Conservation (phyloP, 2,329 filamentous ascomycete species). For the Phyllachora maydis region DNA sequence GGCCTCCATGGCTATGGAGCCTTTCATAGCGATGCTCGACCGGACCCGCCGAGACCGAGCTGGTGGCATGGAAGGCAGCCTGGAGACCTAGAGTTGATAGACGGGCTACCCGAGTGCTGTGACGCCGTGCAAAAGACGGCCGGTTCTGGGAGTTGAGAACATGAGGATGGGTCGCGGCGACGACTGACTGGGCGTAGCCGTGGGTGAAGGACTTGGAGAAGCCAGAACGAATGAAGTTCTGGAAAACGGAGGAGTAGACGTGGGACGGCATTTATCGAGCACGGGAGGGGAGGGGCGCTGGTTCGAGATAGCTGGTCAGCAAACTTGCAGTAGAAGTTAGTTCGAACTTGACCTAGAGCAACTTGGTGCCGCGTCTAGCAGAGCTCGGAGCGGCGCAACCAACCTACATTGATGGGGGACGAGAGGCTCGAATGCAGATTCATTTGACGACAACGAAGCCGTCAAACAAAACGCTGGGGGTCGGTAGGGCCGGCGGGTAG, state of each 20-base stretch:
- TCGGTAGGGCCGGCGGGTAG: too few species aligned
- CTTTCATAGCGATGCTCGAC: conserved; percentile 36
- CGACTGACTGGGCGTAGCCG: conserved; percentile 94
- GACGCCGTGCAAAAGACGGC: conserved; percentile 38
- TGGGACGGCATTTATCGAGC: conserved; percentile 81
- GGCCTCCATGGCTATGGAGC: conserved; percentile 39
- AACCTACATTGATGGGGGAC: conserved; percentile 42
- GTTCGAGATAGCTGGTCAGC: too few species aligned
- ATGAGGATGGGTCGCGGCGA: conserved; percentile 73
- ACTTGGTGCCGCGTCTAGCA: too few species aligned
- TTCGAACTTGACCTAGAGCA: too few species aligned
- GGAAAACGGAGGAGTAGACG: conserved; percentile 47
- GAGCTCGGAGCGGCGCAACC: too few species aligned
- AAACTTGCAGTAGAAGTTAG: too few species aligned
- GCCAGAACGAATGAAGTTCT: conserved; percentile 88
- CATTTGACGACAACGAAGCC: conserved; percentile 80
- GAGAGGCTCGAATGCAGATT: conserved; percentile 65
- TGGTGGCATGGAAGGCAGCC: conserved; percentile 55
- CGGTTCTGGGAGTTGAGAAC: conserved; percentile 55
- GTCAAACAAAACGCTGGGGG: conserved; percentile 95
- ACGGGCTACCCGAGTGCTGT: conserved; percentile 27
- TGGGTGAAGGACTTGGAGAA: conserved; percentile 92
- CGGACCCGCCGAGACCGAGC: conserved; percentile 24
- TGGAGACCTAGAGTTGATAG: conserved; percentile 47
- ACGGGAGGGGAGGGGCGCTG: conserved; percentile 37